A percentile compares a stretch with the other conserved stretches of the same genome.
These are phyloP conservation scores for Cyclocybe cylindracea DNA, from an alignment of 768 basidiomycete genomes.

Conservation along the genomic window DNA sequence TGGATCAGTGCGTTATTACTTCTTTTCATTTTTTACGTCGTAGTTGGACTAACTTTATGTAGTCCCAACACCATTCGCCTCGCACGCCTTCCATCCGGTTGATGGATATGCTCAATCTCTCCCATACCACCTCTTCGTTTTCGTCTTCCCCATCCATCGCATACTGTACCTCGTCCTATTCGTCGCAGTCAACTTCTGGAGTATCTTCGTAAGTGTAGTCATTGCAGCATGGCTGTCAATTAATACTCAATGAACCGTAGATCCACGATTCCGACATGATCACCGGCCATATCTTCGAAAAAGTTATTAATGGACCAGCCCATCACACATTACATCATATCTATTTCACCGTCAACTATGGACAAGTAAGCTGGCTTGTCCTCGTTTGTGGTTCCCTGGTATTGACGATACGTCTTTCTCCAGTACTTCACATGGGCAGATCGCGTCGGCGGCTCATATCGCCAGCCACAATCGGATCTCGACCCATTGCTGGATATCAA, in stretches of 20 bases:
- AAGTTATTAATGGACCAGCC: slow-evolving; percentile 94
- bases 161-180: slow-evolving; percentile 83
- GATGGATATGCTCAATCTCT: slow-evolving; percentile 95
- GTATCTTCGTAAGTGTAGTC: slow-evolving; percentile 71
- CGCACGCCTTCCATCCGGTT: slow-evolving; percentile 95
- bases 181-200: slow-evolving; percentile 93
- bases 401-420: slow-evolving; percentile 15
- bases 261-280: slow-evolving; percentile 99
- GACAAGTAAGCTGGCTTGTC: slow-evolving; percentile 56
- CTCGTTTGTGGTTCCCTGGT: background rate
- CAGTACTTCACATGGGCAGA: slow-evolving; percentile 99
- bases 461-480: slow-evolving; percentile 78
- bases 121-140: slow-evolving; percentile 92
- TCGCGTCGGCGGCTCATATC: slow-evolving; percentile 79
- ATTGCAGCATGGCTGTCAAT: background rate
- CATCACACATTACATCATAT: slow-evolving; percentile 97
- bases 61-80: slow-evolving; percentile 98
- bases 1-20: slow-evolving; percentile 79
- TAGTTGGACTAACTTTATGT: slow-evolving; percentile 6
- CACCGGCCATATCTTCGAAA: slow-evolving; percentile 85
- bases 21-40: background rate
- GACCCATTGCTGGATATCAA: slow-evolving; percentile 82
- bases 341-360: slow-evolving; percentile 96
- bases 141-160: slow-evolving; percentile 89
- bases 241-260: slow-evolving; percentile 33